Percentiles rank a stretch among this genome's conserved stretches.
Evolutionary conservation across 495 filamentous ascomycete species (phyloP).

Genomic region (Usnea hakonensis): DNA sequence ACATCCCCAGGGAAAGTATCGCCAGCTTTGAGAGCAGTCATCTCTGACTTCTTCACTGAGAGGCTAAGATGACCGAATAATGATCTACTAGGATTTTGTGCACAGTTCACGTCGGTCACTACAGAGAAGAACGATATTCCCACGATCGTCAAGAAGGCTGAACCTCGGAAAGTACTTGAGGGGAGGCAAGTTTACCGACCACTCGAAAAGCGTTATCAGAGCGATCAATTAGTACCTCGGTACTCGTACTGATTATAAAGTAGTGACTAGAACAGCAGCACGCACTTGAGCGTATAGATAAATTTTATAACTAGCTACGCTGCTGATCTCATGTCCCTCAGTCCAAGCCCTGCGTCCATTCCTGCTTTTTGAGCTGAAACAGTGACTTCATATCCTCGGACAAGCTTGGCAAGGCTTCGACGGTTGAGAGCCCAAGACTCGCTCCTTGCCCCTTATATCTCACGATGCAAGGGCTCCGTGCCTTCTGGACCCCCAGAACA

Average conservation of each 20-base stretch:
- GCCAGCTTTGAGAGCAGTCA: conserved; percentile 69
- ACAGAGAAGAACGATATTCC: background rate
- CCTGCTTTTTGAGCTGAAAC: background rate
- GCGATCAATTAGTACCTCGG: too few relatives aligned
- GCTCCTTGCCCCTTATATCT: background rate
- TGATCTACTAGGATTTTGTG: background rate
- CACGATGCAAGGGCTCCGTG: background rate
- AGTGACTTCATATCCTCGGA: background rate
- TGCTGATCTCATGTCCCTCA: too few relatives aligned
- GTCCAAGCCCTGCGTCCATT: background rate
- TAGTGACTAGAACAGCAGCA: background rate
- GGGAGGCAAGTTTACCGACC: background rate
- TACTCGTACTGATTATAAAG: background rate
- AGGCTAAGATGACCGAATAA: background rate
- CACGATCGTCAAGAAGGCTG: background rate
- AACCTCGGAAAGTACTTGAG: background rate
- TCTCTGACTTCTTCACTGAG: background rate
- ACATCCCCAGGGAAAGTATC: conserved; percentile 77
- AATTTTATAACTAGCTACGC: too few relatives aligned
- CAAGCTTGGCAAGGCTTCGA: background rate
- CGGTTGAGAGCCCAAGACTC: background rate
- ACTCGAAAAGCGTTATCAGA: background rate
- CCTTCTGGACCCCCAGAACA: background rate
- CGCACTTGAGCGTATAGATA: too few relatives aligned
- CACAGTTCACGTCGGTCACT: background rate